Evolutionary conservation across 495 filamentous ascomycete genomes (phyloP), one percentile per base, ranked within the genome.

Genomic region (Xylaria intraflava): DNA sequence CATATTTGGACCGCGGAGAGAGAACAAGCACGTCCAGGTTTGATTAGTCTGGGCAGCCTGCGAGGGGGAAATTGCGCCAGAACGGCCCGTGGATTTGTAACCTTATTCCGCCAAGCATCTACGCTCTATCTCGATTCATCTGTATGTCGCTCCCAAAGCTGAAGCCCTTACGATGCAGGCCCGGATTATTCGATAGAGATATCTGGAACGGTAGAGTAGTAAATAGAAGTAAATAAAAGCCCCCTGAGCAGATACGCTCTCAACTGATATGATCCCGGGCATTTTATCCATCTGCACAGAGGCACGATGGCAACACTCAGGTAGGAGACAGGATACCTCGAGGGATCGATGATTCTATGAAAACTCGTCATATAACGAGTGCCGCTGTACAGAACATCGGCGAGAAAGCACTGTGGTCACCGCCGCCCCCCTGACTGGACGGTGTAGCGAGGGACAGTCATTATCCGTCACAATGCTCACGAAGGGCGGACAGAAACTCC

Each of bases 401-500:
- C 10, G 16, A 3, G 6, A n/a, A 38, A 23, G 10, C 22, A 8
- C 14, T n/a, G 23, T 33, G 16, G 27, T 9, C 44, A 12, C 17
- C 14, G 9, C 17, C 12, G 7, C 27, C 12, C n/a, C 33, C 31
- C 35, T 31, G 10, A 31, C 5, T 40, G 4, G 42, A 17, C 20
- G 38, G 36, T 11, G 22, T 14, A 46, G 30, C 22, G 7, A 20
- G 17, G 47, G 22, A 20, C 12, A 24, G 24, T 16, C 11, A 1
- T 23, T 24, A 51, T 24, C 27, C 14, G 27, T 12, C 50, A 53
- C 41, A 31, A 53, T 38, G 41, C 41, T 53, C 29, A 46, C 41
- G 23, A 46, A 6, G 22, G 23, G 23, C 19, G 8, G 31, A 19
- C 14, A n/a, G 3, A 40, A 19, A 38, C 24, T 10, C 38, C 7